Evolutionary conservation across 495 filamentous ascomycete species (phyloP), one percentile per base, ranked within the genome.

Genomic region (Chaetomium tenue): DNA sequence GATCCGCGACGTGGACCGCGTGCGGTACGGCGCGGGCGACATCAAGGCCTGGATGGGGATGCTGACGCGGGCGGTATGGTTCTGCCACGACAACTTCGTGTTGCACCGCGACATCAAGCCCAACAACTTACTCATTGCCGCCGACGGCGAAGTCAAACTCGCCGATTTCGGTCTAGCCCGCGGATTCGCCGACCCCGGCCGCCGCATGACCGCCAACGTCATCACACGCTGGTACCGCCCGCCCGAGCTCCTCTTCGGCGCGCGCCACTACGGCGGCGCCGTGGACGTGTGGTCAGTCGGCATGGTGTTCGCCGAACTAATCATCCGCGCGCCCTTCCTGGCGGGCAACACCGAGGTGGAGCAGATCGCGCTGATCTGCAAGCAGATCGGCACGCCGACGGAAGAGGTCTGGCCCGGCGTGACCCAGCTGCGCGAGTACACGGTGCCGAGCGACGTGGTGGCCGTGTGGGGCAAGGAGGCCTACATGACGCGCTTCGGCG

Each of bases 1-100:
- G 47, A 97, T 97, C 72, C 89, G 88, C 69, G 91, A 97, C 73
- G 84, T 80, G 22, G 84, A 91, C 52, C 75, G 77, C 28, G 87
- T 97, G 48, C 82, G 85, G 44, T 82, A 82, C 69, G 79, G 80
- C 67, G 74, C 85, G 25, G 90, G 90, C 13, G 93, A 99, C 74
- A 89, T 99, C 71, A 99, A 99, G 72, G 89, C 93, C 26, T 99
- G 95, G 95, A 95, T 97, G 88, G 91, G 89, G 40, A 97, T 97
- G 95, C 85, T 97, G 15, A 81, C 83, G n/a, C 85, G 93, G 57
- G 95, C 91, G 13, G 88, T 97, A 22, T 96, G 90, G 89, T 98
- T 93, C 79, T 98, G 95, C 78, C 95, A 99, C 76, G 90, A 91
- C 74, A 95, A 94, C 74, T 92, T 88, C 67, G 85, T 99, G 3